These are phyloP conservation scores for Phlegmacium glaucopus DNA, from an alignment of 768 basidiomycete genomes.

Conservation along the genomic window DNA sequence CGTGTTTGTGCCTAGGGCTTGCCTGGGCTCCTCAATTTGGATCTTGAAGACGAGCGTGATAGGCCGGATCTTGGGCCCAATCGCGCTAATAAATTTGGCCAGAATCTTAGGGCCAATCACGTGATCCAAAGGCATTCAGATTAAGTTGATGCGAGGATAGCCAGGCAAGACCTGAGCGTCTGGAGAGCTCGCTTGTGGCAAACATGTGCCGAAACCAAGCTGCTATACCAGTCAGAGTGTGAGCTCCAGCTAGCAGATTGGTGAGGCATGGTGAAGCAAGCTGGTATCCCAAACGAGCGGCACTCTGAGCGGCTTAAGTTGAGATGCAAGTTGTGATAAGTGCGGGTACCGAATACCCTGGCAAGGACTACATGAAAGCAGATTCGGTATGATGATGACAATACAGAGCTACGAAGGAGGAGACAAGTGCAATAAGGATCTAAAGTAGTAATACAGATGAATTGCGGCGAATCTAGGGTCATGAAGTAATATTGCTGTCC, in stretches of 20 bases:
- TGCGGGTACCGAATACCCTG: too few species aligned
- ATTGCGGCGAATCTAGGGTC: neutral
- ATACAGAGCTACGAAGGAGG: too few species aligned
- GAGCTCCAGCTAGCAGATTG: neutral
- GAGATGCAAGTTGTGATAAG: neutral
- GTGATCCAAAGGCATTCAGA: neutral
- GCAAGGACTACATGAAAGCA: too few species aligned
- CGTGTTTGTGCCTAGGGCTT: neutral
- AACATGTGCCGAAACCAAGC: neutral
- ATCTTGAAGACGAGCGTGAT: neutral
- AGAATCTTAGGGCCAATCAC: too few species aligned
- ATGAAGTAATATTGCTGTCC: neutral
- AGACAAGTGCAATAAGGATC: too few species aligned
- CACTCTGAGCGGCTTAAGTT: neutral
- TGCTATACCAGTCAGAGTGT: neutral
- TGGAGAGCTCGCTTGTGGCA: neutral
- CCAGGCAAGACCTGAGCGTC: neutral
- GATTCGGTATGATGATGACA: too few species aligned
- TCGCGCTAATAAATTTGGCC: neutral
- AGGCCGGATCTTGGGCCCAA: neutral
- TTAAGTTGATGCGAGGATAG: neutral
- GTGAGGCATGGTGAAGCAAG: neutral
- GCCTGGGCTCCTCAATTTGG: neutral
- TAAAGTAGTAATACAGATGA: neutral
- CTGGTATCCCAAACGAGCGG: neutral